Conservation (phyloP, 495 filamentous ascomycete genomes). For the Tirmania nivea region DNA sequence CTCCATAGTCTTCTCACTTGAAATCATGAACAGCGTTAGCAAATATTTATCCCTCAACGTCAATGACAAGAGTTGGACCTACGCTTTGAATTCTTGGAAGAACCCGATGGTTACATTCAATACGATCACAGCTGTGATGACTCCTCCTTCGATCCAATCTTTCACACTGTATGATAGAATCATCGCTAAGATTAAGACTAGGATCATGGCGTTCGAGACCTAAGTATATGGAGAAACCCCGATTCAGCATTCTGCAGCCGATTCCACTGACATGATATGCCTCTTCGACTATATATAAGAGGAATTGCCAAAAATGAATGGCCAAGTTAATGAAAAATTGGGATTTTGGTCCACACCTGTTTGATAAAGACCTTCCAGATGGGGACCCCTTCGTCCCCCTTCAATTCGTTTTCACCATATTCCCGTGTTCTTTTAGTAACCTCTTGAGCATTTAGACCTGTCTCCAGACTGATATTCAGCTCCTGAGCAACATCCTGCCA, state of each 20-base stretch:
- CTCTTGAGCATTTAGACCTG: slow-evolving; percentile 31
- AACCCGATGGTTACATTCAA: slow-evolving; percentile 65
- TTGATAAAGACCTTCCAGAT: slow-evolving; percentile 46
- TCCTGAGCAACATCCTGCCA: slow-evolving; percentile 28
- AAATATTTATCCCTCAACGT: background rate
- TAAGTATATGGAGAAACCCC: background rate
- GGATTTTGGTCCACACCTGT: slow-evolving; percentile 42
- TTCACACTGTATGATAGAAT: slow-evolving; percentile 55
- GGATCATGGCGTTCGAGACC: slow-evolving; percentile 2
- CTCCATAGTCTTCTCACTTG: slow-evolving; percentile 58
- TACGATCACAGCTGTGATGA: slow-evolving; percentile 58
- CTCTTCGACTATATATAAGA: slow-evolving; percentile 3
- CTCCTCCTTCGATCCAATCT: slow-evolving; percentile 67
- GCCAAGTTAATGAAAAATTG: slow-evolving; percentile 20
- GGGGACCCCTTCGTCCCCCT: slow-evolving; percentile 35
- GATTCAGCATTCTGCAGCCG: background rate
- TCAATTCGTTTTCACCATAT: slow-evolving; percentile 40
- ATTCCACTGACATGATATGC: slow-evolving; percentile 13
- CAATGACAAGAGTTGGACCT: slow-evolving; percentile 1
- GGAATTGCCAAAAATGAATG: slow-evolving; percentile 7
- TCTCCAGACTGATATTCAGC: slow-evolving; percentile 34
- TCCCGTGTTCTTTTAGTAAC: slow-evolving; percentile 28
- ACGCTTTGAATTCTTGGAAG: slow-evolving; percentile 58
- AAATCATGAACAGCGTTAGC: background rate
- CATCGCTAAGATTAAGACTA: slow-evolving; percentile 69